Percentiles rank a stretch among this genome's conserved stretches.
phyloP scores from a whole-genome alignment of 805 yeast species.

The Cephaloascus albidus region DNA sequence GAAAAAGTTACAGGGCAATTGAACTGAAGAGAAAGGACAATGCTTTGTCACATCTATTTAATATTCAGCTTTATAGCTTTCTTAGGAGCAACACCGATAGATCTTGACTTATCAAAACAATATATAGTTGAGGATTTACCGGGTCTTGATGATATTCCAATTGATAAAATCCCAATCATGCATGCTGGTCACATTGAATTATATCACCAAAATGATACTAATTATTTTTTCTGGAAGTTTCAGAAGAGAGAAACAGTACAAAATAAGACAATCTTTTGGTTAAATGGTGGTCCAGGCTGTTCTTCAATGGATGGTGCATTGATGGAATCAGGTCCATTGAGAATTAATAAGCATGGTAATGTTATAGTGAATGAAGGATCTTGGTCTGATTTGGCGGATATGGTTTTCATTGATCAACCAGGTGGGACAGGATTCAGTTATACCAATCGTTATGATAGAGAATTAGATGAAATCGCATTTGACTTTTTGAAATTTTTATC shows the following conservation, averaged over 20 bases:
- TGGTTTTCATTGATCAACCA: slow-evolving; percentile 90
- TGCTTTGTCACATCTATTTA: no score
- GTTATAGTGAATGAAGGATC: slow-evolving; percentile 59
- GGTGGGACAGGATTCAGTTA: slow-evolving; percentile 87
- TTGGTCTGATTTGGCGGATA: slow-evolving; percentile 74
- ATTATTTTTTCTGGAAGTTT: slow-evolving; percentile 75
- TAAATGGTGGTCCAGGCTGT: slow-evolving; percentile 98
- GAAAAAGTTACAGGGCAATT: no score
- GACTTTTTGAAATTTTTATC: slow-evolving; percentile 61
- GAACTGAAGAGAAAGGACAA: no score
- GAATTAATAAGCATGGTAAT: slow-evolving; percentile 36
- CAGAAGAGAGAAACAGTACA: slow-evolving; percentile 19
- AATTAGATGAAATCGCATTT: slow-evolving; percentile 45
- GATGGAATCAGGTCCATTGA: slow-evolving; percentile 85
- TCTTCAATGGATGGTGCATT: slow-evolving; percentile 96
- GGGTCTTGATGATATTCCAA: slow-evolving; percentile 22
- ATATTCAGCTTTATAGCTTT: no score
- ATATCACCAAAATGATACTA: slow-evolving; percentile 40
- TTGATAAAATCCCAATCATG: slow-evolving; percentile 39
- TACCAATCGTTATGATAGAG: slow-evolving; percentile 43
- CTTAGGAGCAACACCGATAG: no score
- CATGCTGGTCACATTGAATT: slow-evolving; percentile 60
- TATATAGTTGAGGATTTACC: slow-evolving; percentile 25
- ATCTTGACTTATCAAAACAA: no score
- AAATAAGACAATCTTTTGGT: slow-evolving; percentile 65